Evolutionary conservation across 176 grass and related monocot species (phyloP).

Genomic region (Avena insularis): DNA sequence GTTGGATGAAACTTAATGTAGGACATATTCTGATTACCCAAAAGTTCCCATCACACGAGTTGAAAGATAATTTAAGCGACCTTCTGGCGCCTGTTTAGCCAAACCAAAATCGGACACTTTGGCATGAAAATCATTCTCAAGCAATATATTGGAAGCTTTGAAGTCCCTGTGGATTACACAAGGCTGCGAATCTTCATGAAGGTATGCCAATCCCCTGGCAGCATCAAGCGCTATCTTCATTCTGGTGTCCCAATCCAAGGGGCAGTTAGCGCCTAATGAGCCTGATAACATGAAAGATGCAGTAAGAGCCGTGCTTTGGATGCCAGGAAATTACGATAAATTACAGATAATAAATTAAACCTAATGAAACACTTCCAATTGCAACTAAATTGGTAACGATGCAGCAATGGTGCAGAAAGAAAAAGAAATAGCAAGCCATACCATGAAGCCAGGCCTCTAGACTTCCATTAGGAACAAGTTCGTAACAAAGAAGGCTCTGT

Average conservation of each 20-base stretch:
- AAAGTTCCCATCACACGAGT: constrained; percentile 99
- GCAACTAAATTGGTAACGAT: constrained; percentile 13
- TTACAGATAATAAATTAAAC: constrained; percentile 2
- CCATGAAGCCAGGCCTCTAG: constrained; percentile 99
- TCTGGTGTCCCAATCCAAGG: constrained; percentile 97
- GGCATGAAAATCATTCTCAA: constrained; percentile 94
- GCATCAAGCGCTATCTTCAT: constrained; percentile 99
- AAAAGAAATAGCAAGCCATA: constrained; percentile 48
- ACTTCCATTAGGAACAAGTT: constrained; percentile 97
- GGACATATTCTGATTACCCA: constrained; percentile 62
- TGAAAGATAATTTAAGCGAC: constrained; percentile 86
- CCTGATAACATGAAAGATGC: constrained; percentile 56
- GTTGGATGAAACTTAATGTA: not conserved
- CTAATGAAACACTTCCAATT: constrained; percentile 2
- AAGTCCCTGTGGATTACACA: constrained; percentile 99
- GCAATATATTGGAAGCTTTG: constrained; percentile 99
- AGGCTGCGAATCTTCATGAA: constrained; percentile 98
- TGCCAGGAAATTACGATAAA: constrained; percentile 22
- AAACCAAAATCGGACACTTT: constrained; percentile 99
- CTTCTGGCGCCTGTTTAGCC: constrained; percentile 97
- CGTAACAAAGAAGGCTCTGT: constrained; percentile 94
- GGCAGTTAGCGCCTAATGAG: constrained; percentile 69
- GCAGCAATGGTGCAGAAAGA: constrained; percentile 25
- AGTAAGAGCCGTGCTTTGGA: constrained; percentile 33
- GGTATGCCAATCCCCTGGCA: constrained; percentile 93